Base-by-base conservation (phyloP, 2,329 filamentous ascomycete species). In the Aspergillus novofumigatus region DNA sequence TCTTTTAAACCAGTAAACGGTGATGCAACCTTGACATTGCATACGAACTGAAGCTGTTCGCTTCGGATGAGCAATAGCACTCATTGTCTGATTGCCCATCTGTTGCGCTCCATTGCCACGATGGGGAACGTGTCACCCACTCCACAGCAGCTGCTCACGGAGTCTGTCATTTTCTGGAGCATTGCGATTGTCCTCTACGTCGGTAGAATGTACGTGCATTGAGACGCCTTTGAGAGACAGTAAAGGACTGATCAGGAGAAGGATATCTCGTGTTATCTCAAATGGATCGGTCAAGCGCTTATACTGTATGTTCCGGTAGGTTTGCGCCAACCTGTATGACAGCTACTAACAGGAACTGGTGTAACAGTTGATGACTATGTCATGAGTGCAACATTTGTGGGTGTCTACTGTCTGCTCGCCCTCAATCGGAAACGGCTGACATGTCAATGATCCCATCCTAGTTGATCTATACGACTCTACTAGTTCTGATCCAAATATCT, bases 331-430 rank as follows among this genome's bases (percentile, higher is more conserved):
- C 41, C 4, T 26, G 4, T 20, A 11, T 28, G 7, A 21, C 49
- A 14, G 28, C 32, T 51, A 23, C 49, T 51, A 32, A 51, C 49
- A 14, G n/a, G 9, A 35, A 20, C 6, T 41, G n/a, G 8, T 49
- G 5, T n/a, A 8, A 45, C 41, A 72, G 69, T 69, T 49, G 74
- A 76, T 50, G 74, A 76, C 49, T 73, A 71, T 61, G 61, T 73
- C 2, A 76, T 76, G 74, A 67, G 63, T 26, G 57, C 63, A 9
- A 69, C 70, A 4, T 72, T 75, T 63, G 74, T 75, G 64, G 69
- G 71, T 58, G 17, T n/a, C 4, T 4, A 47, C 3, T 28, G 38
- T 26, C 20, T 47, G 21, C n/a, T 20, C 14, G 49, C 9, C n/a
- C 42, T 38, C 14, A 11, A 45, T 45, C 21, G 4, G 10, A 45